Conservation (phyloP, 257 asterid genomes). For the Nicotiana obtusifolia region DNA sequence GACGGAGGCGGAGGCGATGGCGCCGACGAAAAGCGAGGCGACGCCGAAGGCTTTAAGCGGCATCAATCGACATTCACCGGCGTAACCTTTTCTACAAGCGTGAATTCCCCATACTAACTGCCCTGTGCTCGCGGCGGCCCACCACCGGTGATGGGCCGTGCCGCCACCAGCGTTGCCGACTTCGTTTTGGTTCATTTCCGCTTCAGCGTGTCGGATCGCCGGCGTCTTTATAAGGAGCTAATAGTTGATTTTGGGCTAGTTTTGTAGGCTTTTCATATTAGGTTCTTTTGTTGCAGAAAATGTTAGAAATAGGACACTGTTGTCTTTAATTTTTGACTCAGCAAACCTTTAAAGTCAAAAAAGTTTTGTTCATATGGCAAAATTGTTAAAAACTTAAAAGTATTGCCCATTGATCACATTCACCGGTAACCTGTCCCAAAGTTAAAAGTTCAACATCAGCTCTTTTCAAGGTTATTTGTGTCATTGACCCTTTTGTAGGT, state of each 20-base stretch:
- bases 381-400: no score
- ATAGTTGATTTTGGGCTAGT: background rate
- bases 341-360: no score
- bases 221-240: background rate
- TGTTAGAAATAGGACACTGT: no score
- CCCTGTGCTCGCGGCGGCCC: constrained; percentile 58
- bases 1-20: constrained; percentile 49
- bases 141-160: constrained; percentile 38
- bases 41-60: constrained; percentile 77
- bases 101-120: constrained; percentile 59
- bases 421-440: no score
- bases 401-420: no score
- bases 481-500: no score
- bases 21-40: constrained; percentile 73
- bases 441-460: no score
- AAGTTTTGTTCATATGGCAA: no score
- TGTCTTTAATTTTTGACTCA: no score
- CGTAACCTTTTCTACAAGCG: constrained; percentile 35
- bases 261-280: background rate
- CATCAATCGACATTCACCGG: constrained; percentile 54
- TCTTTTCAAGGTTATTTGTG: no score
- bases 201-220: constrained; percentile 1
- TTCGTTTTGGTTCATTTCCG: constrained; percentile 37
- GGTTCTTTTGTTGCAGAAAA: no score
- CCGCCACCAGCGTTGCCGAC: constrained; percentile 14